These are phyloP conservation scores for Apiospora phragmitis DNA, from an alignment of 2,329 filamentous ascomycete genomes.

Conservation along the genomic window DNA sequence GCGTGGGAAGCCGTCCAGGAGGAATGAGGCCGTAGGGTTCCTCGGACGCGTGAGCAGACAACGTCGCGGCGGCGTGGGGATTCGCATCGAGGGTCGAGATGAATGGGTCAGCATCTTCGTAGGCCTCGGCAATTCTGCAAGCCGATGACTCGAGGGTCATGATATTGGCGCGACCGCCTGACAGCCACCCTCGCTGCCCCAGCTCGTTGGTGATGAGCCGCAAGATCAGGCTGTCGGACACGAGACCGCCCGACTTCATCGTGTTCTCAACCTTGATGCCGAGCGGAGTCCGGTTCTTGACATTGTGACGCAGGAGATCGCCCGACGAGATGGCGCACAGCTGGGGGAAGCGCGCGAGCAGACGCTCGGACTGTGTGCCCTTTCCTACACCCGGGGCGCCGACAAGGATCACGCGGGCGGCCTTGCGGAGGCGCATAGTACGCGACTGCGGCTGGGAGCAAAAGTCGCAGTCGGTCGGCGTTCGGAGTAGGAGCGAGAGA, in stretches of 20 bases:
- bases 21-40: constrained; percentile 82
- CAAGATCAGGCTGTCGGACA: constrained; percentile 88
- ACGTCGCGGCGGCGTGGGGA: constrained; percentile 38
- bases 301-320: constrained; percentile 89
- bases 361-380: constrained; percentile 88
- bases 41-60: constrained; percentile 53
- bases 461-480: constrained; percentile 12
- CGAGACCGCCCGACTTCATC: constrained; percentile 87
- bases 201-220: constrained; percentile 91
- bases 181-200: constrained; percentile 80
- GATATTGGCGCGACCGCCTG: constrained; percentile 45
- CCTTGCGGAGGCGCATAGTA: constrained; percentile 69
- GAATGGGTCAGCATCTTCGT: constrained; percentile 37
- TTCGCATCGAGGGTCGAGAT: constrained; percentile 40
- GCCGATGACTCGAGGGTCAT: constrained; percentile 52
- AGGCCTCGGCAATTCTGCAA: constrained; percentile 32
- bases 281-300: constrained; percentile 81
- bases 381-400: constrained; percentile 97
- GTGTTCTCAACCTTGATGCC: constrained; percentile 88
- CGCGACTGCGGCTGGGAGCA: constrained; percentile 8
- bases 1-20: constrained; percentile 94
- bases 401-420: constrained; percentile 90
- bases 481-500: constrained; percentile 10
- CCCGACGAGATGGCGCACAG: constrained; percentile 91
- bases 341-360: constrained; percentile 84